Evolutionary conservation across 352 stramenopile species (phyloP), one percentile per base, ranked within the genome.

Genomic region (Phytophthora pisi): DNA sequence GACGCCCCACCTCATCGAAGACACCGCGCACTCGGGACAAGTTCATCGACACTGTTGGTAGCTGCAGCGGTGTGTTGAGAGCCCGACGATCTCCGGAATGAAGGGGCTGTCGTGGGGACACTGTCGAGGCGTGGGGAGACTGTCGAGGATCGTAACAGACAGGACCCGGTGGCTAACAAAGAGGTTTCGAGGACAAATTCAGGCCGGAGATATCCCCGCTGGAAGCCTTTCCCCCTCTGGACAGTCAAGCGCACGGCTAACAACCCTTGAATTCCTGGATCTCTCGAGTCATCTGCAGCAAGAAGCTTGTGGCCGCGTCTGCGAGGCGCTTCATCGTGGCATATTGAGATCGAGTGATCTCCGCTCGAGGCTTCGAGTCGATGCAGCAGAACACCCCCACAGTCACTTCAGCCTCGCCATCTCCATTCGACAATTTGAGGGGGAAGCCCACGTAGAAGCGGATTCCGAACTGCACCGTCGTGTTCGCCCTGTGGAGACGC

Each of bases 401-500:
- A 0, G 46, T 61, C 24, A 58, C 57, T 6, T 8, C 49, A 20
- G 47, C 4, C 46, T 46, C n/a, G 2, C 46, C 45, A 24, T 30
- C 26, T 23, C 30, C 43, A 50, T 4, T 16, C 11, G 63, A 58
- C 11, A 69, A 55, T 7, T 64, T 63, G 31, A 90, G 54, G 3
- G 82, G 79, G 61, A 89, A 85, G 2, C 83, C 79, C 40, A 78
- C 79, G 64, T 88, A 91, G 63, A 88, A 91, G 28, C 75, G 71
- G 34, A 70, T 63, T 2, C 15, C 40, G 15, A 46, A 46, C 6
- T 23, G 40, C 15, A 20, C 40, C 1, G 40, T 46, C 15, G 11
- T 46, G 7, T 46, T 46, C 3, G 40, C 5, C 30, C 75, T 74
- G 47, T 73, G 74, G 30, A 88, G 82, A 42, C 78, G 75, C n/a